These are phyloP conservation scores for Cadophora sp. DNA, from an alignment of 2,329 filamentous ascomycete genomes.

Conservation along the genomic window DNA sequence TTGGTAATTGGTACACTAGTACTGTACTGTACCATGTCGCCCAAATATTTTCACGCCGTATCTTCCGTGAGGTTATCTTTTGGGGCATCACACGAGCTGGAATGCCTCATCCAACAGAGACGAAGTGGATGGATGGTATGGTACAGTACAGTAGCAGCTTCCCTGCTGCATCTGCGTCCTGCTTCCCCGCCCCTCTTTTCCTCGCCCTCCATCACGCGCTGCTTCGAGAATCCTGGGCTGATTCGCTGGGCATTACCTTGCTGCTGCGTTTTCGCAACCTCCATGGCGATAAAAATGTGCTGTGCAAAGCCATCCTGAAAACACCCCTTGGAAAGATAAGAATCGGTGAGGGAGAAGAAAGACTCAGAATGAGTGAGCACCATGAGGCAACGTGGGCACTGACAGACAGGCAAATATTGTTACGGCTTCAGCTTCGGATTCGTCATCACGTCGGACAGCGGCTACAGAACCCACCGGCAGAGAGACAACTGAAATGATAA, in stretches of 20 bases:
- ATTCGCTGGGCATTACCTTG: slow-evolving; percentile 1
- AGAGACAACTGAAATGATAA: neutral
- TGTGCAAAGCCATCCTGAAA: neutral
- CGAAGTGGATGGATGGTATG: too few species aligned
- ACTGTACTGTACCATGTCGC: too few species aligned
- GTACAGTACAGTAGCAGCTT: slow-evolving; percentile 3
- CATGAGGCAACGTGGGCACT: neutral
- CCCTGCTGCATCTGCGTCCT: neutral
- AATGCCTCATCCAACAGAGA: neutral
- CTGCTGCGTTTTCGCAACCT: neutral
- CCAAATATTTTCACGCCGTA: neutral
- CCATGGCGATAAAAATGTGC: neutral
- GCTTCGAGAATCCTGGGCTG: neutral
- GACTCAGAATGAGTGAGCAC: neutral
- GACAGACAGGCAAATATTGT: neutral
- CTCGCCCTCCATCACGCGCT: neutral
- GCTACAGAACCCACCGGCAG: neutral
- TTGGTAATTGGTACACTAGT: neutral
- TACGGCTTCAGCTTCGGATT: slow-evolving; percentile 11
- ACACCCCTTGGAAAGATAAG: neutral
- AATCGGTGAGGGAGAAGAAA: neutral
- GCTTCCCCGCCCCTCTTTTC: neutral
- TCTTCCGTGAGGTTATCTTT: neutral
- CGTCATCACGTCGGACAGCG: slow-evolving; percentile 1
- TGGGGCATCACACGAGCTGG: slow-evolving; percentile 3